Evolutionary conservation across 2,329 filamentous ascomycete species (phyloP), one percentile per base, ranked within the genome.

Genomic region (Ophiocordyceps camponoti-saundersi): DNA sequence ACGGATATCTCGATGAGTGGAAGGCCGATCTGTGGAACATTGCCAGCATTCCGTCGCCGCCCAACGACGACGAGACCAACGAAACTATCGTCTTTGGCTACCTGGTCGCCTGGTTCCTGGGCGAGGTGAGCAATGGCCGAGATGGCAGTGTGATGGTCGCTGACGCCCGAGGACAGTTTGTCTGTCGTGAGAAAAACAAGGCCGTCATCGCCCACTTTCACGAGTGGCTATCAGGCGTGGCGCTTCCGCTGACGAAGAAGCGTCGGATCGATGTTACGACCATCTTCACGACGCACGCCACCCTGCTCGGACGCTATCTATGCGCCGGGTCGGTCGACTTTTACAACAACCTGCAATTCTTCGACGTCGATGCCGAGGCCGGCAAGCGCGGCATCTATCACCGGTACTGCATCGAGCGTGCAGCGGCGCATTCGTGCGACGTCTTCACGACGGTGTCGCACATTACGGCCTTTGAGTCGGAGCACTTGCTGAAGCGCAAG

Each of bases 401-500:
- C 69, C 75, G 92, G 50, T 96, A 96, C 71, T 96, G 92, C 69
- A 94, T 98, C 58, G 92, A 98, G 68, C 82, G 92, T 53, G 90
- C 86, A 44, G 86, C 90, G 21, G 82, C 92, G 20, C 92, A 98
- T 62, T 77, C 87, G 7, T 85, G 84, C 55, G 92, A 98, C 66
- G 92, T 98, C 57, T 96, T 98, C 69, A 98, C 92, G 21, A 98
- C 92, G 1, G 92, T 98, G 50, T 96, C 90, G 18, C 92, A 96
- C 65, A 96, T 98, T 60, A 98, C 92, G 5, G 92, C 92, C 11
- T 96, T 94, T 65, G 92, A 98, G 67, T 94, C 87, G 58, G 92
- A 98, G 70, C 90, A 98, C 67, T 67, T 98, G 55, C 75, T 98
- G 53, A 96, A 96, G 75, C 83, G 92, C 53, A 96, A 96, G 68